Base-by-base conservation (phyloP, 2,329 filamentous ascomycete species). In the Xylariaceae sp. region DNA sequence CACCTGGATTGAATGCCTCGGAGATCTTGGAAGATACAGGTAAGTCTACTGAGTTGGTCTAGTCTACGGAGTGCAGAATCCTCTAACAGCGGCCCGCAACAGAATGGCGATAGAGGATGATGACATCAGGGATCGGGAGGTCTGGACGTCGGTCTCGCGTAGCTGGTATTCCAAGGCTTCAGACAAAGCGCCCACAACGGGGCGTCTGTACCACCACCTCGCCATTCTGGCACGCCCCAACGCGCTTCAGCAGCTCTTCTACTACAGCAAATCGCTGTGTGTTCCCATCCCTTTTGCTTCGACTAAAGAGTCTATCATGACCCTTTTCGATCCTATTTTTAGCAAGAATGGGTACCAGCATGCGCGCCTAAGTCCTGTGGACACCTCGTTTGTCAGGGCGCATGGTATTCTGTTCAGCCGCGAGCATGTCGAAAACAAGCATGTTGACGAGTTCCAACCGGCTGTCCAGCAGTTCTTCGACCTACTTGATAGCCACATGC, bases 1-100 rank as follows among this genome's bases (percentile, higher is more conserved):
- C 59, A 96, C 90, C 0, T 97, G 93, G 93, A 90, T 96, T 7
- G 93, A 97, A 65, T 97, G 92, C 56, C 76, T 97, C 0, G 93
- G 93, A 0, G 92, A 97, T 69, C 74, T 97, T 0, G 88, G 88
- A 0, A 80, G 92, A 17, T 97, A 95, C 50, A 72, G 81, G 62
- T 71, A 54, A 11, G 15, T 60, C 44, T 54, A 17, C 59, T 63
- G 18, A 13, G 48, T 30, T 8, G n/a, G 39, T 54, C 18, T 58
- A 62, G 18, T 15, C 48, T 30, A 10, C 11, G 17, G 7, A 49
- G 48, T 58, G 51, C 23, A 59, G 9, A 3, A 41, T 41, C 68
- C 7, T 37, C 30, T 61, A 6, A 30, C 23, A 30, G 23, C 23
- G 23, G 23, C 23, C 23, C 23, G 23, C 23, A 30, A 30, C 67